Evolutionary conservation across 202 grass and related monocot genomes (phyloP).

Genomic region (Eragrostis tef): DNA sequence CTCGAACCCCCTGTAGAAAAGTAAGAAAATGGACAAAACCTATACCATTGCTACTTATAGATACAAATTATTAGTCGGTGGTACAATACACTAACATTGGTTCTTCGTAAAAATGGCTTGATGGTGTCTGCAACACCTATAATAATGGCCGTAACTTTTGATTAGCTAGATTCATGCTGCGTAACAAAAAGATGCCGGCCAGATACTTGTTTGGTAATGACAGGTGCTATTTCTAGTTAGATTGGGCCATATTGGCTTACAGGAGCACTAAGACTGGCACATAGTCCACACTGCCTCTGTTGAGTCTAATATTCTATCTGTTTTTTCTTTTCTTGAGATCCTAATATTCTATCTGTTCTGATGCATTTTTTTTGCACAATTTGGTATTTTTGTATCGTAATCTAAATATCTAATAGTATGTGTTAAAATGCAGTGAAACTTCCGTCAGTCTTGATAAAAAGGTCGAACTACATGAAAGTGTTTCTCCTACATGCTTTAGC

Average conservation of each 20-base stretch:
- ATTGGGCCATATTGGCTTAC: conserved; percentile 1
- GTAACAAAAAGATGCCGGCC: background rate
- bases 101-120: conserved; percentile 16
- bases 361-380: background rate
- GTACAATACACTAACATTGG: conserved; percentile 10
- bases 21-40: background rate
- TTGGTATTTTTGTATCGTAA: conserved; percentile 38
- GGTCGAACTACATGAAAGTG: conserved; percentile 44
- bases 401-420: conserved; percentile 31
- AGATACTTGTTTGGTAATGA: conserved; percentile 9
- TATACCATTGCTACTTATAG: conserved; percentile 15
- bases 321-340: no score
- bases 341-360: background rate
- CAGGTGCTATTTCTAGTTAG: conserved; percentile 25
- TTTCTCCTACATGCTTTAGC: conserved; percentile 43
- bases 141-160: background rate
- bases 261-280: conserved; percentile 14
- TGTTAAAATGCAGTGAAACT: conserved; percentile 57
- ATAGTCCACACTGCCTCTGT: conserved; percentile 3
- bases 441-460: conserved; percentile 34
- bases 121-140: conserved; percentile 30
- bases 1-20: background rate
- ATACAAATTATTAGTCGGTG: conserved; percentile 20
- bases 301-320: conserved; percentile 7
- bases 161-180: conserved; percentile 1